phyloP scores from a whole-genome alignment of 139 green algal species.

The Ulvella scutata region DNA sequence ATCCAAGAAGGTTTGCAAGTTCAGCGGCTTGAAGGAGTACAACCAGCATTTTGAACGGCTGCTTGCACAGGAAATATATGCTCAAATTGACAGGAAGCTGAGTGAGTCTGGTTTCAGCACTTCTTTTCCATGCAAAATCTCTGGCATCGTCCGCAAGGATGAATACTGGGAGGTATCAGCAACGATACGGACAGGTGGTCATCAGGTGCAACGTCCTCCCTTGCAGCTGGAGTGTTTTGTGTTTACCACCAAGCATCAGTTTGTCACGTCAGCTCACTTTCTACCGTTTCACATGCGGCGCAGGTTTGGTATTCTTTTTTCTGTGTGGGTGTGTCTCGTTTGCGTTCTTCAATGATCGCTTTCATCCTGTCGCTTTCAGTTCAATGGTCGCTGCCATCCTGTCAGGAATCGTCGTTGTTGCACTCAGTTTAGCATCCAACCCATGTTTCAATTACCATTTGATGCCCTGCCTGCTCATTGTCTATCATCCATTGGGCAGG shows the following conservation, averaged over 20 bases:
- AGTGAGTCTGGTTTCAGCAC: background rate
- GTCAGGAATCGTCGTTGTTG: too few relatives aligned
- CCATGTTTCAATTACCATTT: background rate
- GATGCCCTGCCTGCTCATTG: background rate
- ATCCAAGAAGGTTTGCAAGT: too few relatives aligned
- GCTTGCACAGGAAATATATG: background rate
- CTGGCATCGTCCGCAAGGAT: background rate
- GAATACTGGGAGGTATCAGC: background rate
- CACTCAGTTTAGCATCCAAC: too few relatives aligned
- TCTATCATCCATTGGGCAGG: background rate
- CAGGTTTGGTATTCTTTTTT: background rate
- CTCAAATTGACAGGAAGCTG: background rate
- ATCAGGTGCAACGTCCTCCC: background rate
- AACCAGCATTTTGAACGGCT: background rate
- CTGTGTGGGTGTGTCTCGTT: background rate
- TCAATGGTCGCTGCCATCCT: too few relatives aligned
- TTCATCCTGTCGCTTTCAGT: too few relatives aligned
- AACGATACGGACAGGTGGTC: background rate
- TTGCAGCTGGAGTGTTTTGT: background rate
- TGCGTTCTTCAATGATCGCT: background rate
- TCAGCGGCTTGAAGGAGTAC: background rate
- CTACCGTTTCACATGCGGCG: background rate
- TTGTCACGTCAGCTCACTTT: background rate
- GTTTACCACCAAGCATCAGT: background rate
- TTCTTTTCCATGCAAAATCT: background rate